A percentile compares a stretch with the other conserved stretches of the same genome.
Evolutionary conservation across 345 rosid genomes (phyloP).

Genomic region (Kernera saxatilis): DNA sequence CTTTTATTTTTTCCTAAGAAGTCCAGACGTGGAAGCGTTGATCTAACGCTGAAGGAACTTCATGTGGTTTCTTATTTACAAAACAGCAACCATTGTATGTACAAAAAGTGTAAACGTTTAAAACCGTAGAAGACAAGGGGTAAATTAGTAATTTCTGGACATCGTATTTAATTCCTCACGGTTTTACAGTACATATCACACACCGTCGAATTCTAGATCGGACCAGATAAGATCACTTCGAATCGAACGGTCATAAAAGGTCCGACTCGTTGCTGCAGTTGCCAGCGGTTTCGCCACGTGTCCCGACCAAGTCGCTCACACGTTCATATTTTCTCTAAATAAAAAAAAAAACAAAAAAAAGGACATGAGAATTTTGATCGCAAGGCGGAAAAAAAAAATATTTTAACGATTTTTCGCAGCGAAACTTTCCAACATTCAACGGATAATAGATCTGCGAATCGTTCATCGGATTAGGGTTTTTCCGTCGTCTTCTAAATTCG

Average conservation of each 20-base stretch:
- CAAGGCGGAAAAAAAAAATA: neutral
- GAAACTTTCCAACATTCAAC: constrained; percentile 13
- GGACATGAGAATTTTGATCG: neutral
- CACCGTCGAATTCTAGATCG: constrained; percentile 8
- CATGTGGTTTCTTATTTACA: neutral
- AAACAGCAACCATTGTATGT: constrained; percentile 9
- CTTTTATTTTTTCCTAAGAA: neutral
- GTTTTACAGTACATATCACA: neutral
- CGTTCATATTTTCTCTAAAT: constrained; percentile 11
- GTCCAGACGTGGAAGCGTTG: constrained; percentile 10
- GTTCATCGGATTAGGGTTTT: constrained; percentile 38
- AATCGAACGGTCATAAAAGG: constrained; percentile 21
- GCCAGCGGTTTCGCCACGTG: constrained; percentile 28
- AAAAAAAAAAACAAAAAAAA: neutral
- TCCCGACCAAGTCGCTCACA: constrained; percentile 26
- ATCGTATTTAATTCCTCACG: neutral
- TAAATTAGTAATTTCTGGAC: neutral
- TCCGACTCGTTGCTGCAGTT: neutral
- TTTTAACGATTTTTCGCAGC: constrained; percentile 3
- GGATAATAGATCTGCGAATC: constrained; percentile 35
- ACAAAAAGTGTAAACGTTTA: constrained; percentile 4
- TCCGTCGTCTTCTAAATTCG: constrained; percentile 18
- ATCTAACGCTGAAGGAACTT: neutral
- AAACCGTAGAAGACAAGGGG: neutral
- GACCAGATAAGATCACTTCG: constrained; percentile 21